These are phyloP conservation scores for Epichloe sp. DNA, from an alignment of 2,329 filamentous ascomycete genomes.

Conservation along the genomic window DNA sequence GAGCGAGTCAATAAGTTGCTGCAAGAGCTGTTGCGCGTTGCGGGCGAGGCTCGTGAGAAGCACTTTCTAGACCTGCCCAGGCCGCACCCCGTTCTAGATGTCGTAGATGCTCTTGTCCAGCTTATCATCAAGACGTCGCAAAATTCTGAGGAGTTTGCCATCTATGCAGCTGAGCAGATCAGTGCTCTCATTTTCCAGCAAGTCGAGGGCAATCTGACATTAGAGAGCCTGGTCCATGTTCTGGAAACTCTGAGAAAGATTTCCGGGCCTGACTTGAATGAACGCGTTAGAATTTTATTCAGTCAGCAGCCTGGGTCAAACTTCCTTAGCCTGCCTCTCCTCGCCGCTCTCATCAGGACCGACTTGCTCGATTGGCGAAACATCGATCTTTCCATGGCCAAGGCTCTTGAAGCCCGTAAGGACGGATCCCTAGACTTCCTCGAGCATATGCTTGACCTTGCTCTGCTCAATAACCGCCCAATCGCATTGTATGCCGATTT, in stretches of 20 bases:
- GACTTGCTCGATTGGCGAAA: slow-evolving; percentile 50
- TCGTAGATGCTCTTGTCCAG: slow-evolving; percentile 48
- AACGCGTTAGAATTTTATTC: slow-evolving; percentile 42
- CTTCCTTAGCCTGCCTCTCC: slow-evolving; percentile 44
- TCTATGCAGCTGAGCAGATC: slow-evolving; percentile 47
- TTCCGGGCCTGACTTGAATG: slow-evolving; percentile 38
- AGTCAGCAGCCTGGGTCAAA: slow-evolving; percentile 41
- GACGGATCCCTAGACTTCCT: slow-evolving; percentile 65
- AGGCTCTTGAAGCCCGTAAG: slow-evolving; percentile 58
- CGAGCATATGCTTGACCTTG: slow-evolving; percentile 64
- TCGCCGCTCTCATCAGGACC: slow-evolving; percentile 43
- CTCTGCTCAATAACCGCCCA: slow-evolving; percentile 65
- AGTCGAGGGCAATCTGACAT: slow-evolving; percentile 39
- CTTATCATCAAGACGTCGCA: slow-evolving; percentile 51
- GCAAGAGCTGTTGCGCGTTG: slow-evolving; percentile 41
- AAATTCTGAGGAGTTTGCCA: slow-evolving; percentile 45
- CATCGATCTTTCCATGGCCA: slow-evolving; percentile 60
- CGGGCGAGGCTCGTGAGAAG: slow-evolving; percentile 40
- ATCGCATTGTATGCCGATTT: slow-evolving; percentile 77
- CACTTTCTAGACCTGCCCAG: slow-evolving; percentile 47
- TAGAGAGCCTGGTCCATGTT: slow-evolving; percentile 50
- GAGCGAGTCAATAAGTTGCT: slow-evolving; percentile 47
- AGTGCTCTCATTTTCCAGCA: slow-evolving; percentile 41
- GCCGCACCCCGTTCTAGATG: slow-evolving; percentile 46
- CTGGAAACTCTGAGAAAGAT: slow-evolving; percentile 49